Base-by-base conservation (phyloP, 1,284 basidiomycete genomes). In the Tremellales sp. region DNA sequence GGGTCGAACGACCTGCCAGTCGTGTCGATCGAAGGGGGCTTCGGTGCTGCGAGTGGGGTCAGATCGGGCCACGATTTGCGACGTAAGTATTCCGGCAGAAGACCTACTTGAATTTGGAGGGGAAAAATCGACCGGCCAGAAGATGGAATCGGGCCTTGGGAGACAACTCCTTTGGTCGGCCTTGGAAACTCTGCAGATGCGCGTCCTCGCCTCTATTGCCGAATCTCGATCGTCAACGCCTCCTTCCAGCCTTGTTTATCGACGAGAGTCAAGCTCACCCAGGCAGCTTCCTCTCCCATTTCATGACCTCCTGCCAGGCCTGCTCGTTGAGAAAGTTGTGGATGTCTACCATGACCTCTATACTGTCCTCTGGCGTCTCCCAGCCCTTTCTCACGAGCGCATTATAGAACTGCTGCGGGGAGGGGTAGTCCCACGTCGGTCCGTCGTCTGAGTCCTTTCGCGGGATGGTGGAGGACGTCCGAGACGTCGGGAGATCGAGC, bases 311-410 rank as follows among this genome's bases (percentile, higher is more conserved):
- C 49, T 83, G 75, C 95, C 95, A 99, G 5, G 94, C 95, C 63
- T 85, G 79, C 74, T 98, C 95, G 64, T 99, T 98, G 70, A 98
- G 72, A 61, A 93, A 97, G 68, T 99, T 99, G 72, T 99, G 95
- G 31, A 98, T 97, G 47, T 91, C 83, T 31, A 98, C 95, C 87
- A 99, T 97, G 38, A 84, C 90, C 69, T 94, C 92, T 33, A 98
- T 82, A 68, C 91, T 86, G 65, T 97, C 91, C 72, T 95, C 93
- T 0, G 92, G 91, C 3, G 95, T 95, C 73, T 95, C 92, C 89
- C 88, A 93, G 1, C 95, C 95, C 69, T 99, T 99, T 56, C 93
- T 78, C 13, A 90, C 88, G 6, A 99, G 79, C 0, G 95, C 95
- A 68, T 97, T 97, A 73, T 98, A 94, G 70, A 98, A 98, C 70